phyloP scores from a whole-genome alignment of 2,329 filamentous ascomycete species.

The Neofusicoccum sp. region DNA sequence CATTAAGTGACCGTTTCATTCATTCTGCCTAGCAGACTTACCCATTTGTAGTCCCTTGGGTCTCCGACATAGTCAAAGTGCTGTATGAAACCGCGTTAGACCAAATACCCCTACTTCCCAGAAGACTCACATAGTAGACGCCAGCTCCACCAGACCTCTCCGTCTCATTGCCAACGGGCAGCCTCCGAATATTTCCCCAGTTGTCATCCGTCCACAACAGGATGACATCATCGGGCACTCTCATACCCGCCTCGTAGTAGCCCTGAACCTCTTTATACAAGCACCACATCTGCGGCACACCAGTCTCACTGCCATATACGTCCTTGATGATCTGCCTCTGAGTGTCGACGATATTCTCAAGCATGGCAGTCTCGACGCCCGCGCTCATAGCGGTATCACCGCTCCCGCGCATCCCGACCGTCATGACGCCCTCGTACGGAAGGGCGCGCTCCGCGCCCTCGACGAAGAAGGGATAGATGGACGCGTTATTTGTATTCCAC shows the following conservation, averaged over 20 bases:
- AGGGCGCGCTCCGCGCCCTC: slow-evolving; percentile 68
- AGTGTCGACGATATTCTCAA: slow-evolving; percentile 62
- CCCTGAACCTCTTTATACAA: slow-evolving; percentile 75
- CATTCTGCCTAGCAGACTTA: background rate
- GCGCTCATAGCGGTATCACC: slow-evolving; percentile 66
- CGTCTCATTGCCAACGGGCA: slow-evolving; percentile 64
- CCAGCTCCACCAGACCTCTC: slow-evolving; percentile 64
- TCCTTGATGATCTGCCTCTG: slow-evolving; percentile 62
- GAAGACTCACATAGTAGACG: slow-evolving; percentile 58
- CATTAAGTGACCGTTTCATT: slow-evolving; percentile 32
- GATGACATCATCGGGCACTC: slow-evolving; percentile 66
- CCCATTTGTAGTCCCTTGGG: slow-evolving; percentile 58
- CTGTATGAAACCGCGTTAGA: slow-evolving; percentile 42
- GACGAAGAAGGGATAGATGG: slow-evolving; percentile 68
- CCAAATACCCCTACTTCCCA: background rate
- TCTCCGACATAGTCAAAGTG: slow-evolving; percentile 66
- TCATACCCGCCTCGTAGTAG: slow-evolving; percentile 67
- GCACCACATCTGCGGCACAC: slow-evolving; percentile 71
- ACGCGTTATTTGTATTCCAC: slow-evolving; percentile 69
- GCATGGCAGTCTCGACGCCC: slow-evolving; percentile 59
- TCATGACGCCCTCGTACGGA: slow-evolving; percentile 68
- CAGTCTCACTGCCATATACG: slow-evolving; percentile 56
- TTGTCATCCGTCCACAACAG: slow-evolving; percentile 72
- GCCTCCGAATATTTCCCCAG: slow-evolving; percentile 65
- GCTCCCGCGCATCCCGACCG: slow-evolving; percentile 68